Evolutionary conservation across 768 basidiomycete species (phyloP).

Genomic region (Tulasnella sp.): DNA sequence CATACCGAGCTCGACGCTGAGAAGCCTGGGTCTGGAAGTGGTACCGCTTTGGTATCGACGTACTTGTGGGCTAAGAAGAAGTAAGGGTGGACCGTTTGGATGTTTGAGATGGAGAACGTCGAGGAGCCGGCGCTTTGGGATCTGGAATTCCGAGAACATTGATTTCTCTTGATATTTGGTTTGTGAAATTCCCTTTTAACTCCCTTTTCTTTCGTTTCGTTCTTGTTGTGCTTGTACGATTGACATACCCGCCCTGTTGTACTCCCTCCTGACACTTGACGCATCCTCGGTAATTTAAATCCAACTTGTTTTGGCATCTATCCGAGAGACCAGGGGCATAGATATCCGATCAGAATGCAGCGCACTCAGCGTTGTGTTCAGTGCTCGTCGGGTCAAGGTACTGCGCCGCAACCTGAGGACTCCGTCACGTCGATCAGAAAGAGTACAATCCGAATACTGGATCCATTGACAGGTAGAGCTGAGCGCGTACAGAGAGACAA

Average conservation of each 20-base stretch:
- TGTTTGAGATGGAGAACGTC: background rate
- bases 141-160: background rate
- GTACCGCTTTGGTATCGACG: constrained; percentile 20
- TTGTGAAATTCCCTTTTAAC: constrained; percentile 3
- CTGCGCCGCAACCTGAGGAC: background rate
- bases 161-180: background rate
- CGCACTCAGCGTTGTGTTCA: background rate
- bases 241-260: background rate
- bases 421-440: background rate
- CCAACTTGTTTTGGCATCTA: background rate
- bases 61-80: constrained; percentile 25
- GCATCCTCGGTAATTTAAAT: background rate
- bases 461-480: constrained; percentile 5
- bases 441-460: background rate
- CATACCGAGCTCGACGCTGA: constrained; percentile 27
- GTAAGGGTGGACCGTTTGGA: background rate
- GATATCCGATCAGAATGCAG: background rate
- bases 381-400: background rate
- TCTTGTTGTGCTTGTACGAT: constrained; percentile 14
- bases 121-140: background rate
- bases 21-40: constrained; percentile 17
- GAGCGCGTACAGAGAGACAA: background rate
- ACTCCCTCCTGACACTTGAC: background rate
- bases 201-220: background rate
- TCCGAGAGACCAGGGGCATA: background rate